These are phyloP conservation scores for Nicotiana tabacum DNA, from an alignment of 257 asterid genomes.

Conservation along the genomic window DNA sequence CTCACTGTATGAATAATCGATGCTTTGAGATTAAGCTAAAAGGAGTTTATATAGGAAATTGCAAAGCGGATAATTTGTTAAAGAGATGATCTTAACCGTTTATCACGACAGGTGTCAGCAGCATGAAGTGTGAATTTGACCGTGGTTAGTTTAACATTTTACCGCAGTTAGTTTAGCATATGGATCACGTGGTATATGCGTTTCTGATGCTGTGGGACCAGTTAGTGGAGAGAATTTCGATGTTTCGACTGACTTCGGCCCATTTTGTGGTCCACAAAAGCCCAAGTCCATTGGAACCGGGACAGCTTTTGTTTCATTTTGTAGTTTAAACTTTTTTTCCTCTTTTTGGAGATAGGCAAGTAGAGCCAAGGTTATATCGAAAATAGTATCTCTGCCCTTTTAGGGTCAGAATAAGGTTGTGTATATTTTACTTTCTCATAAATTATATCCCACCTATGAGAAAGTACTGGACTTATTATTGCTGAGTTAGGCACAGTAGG, in stretches of 20 bases:
- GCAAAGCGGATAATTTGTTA: slow-evolving; percentile 17
- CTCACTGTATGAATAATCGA: neutral
- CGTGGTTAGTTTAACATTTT: neutral
- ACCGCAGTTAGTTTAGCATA: neutral
- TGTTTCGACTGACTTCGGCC: neutral
- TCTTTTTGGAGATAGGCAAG: too few species aligned
- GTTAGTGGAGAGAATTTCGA: neutral
- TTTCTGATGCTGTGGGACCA: neutral
- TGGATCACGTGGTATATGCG: slow-evolving; percentile 5
- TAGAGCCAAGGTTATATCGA: too few species aligned
- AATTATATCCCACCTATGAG: too few species aligned
- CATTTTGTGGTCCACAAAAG: neutral
- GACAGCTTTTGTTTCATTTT: neutral
- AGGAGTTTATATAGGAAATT: slow-evolving; percentile 30
- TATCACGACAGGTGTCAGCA: slow-evolving; percentile 18
- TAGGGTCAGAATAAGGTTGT: too few species aligned
- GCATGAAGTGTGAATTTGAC: neutral
- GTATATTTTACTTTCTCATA: too few species aligned
- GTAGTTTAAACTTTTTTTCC: neutral
- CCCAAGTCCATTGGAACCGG: neutral
- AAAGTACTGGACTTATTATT: too few species aligned
- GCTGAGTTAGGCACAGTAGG: too few species aligned
- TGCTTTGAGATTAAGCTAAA: slow-evolving; percentile 18
- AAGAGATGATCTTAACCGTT: slow-evolving; percentile 28
- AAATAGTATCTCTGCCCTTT: too few species aligned